These are phyloP conservation scores for Ammopiptanthus mongolicus DNA, from an alignment of 306 rosid species.

Conservation along the genomic window DNA sequence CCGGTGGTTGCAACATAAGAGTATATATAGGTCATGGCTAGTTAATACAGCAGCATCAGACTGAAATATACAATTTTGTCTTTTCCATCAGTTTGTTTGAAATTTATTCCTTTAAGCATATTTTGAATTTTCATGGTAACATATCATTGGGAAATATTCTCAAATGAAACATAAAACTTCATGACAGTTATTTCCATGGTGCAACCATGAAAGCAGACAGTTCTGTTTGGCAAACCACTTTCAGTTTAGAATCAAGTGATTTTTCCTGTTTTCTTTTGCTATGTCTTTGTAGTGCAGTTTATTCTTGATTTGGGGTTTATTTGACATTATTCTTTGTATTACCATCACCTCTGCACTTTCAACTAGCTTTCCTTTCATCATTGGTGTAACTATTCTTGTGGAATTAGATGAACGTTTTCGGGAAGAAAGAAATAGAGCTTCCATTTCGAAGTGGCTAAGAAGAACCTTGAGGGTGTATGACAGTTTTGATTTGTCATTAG, in stretches of 20 bases:
- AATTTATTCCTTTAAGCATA: slow-evolving; percentile 2
- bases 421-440: slow-evolving; percentile 67
- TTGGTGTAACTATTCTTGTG: slow-evolving; percentile 19
- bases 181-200: background rate
- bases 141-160: background rate
- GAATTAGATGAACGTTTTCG: slow-evolving; percentile 83
- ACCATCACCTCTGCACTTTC: background rate
- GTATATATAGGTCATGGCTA: background rate
- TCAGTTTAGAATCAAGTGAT: slow-evolving; percentile 17
- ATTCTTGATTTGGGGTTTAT: slow-evolving; percentile 12
- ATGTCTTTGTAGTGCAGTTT: background rate
- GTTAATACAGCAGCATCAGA: background rate
- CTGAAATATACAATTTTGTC: background rate
- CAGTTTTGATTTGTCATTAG: slow-evolving; percentile 49
- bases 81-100: slow-evolving; percentile 7
- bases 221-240: slow-evolving; percentile 1
- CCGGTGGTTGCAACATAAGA: background rate
- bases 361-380: background rate
- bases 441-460: slow-evolving; percentile 89
- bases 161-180: background rate
- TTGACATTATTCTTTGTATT: slow-evolving; percentile 1
- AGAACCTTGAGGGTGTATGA: slow-evolving; percentile 55
- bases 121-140: slow-evolving; percentile 10
- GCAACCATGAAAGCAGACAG: slow-evolving; percentile 2
- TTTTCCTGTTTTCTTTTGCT: background rate